A percentile compares a stretch with the other conserved stretches of the same genome.
Conservation (phyloP, 306 rosid genomes). For the Carpinus viminea region DNA sequence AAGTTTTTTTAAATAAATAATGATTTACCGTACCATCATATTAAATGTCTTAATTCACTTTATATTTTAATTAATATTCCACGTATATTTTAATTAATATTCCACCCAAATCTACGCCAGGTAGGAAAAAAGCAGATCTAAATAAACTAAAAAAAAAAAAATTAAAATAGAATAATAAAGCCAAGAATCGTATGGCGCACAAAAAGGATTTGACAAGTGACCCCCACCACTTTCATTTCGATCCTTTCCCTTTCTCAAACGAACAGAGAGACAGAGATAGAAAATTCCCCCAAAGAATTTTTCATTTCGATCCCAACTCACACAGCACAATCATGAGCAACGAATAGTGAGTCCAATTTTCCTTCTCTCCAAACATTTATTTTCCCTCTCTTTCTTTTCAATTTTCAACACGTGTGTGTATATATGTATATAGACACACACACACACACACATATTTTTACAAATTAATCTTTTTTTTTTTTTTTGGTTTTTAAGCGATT, state of each 20-base stretch:
- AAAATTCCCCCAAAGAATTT: background rate
- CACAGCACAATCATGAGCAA: constrained; percentile 56
- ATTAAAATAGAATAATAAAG: too few relatives aligned
- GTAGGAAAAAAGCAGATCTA: too few relatives aligned
- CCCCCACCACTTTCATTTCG: background rate
- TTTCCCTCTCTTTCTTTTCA: background rate
- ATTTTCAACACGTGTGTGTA: background rate
- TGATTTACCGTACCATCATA: too few relatives aligned
- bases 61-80: too few relatives aligned
- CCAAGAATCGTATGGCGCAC: background rate
- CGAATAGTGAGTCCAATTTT: constrained; percentile 66
- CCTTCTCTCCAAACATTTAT: constrained; percentile 7
- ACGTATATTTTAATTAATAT: too few relatives aligned
- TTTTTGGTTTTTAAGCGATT: constrained; percentile 56
- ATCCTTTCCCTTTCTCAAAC: background rate
- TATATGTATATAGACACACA: background rate
- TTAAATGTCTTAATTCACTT: too few relatives aligned
- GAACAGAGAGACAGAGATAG: background rate
- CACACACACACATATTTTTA: background rate
- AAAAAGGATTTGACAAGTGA: background rate
- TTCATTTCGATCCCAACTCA: background rate
- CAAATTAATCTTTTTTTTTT: background rate
- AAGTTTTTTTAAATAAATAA: too few relatives aligned
- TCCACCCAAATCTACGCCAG: too few relatives aligned
- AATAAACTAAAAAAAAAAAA: too few relatives aligned